phyloP scores from a whole-genome alignment of 2,329 filamentous ascomycete species.

The Plenodomus tracheiphilus region DNA sequence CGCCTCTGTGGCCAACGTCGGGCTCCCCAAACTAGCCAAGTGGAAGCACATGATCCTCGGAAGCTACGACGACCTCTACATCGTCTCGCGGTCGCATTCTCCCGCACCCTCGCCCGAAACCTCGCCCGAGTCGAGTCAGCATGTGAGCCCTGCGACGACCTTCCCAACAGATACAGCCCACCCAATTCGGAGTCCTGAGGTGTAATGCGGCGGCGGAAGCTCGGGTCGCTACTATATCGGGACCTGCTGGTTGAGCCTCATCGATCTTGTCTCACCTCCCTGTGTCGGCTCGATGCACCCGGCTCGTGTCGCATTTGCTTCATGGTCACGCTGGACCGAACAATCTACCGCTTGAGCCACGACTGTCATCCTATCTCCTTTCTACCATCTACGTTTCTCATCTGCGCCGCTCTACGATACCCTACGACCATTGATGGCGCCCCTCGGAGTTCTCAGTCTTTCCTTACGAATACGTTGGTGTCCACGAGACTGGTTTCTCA shows the following conservation, averaged over 20 bases:
- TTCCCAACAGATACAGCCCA: constrained; percentile 35
- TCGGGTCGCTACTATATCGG: constrained; percentile 10
- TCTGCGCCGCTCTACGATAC: background rate
- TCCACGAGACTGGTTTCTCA: too few relatives aligned
- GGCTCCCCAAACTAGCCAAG: constrained; percentile 50
- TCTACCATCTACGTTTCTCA: background rate
- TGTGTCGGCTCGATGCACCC: background rate
- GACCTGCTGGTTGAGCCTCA: constrained; percentile 9
- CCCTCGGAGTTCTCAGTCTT: background rate
- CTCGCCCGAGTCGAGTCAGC: constrained; percentile 37
- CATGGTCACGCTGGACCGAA: constrained; percentile 2
- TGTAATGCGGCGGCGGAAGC: constrained; percentile 8
- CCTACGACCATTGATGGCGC: background rate
- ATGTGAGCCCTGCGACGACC: constrained; percentile 40
- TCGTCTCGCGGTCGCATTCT: constrained; percentile 49
- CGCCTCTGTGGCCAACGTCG: constrained; percentile 52
- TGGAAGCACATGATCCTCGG: constrained; percentile 52
- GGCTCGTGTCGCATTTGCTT: background rate
- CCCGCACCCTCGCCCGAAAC: constrained; percentile 11
- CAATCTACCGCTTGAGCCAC: constrained; percentile 5
- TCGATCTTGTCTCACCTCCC: constrained; percentile 16
- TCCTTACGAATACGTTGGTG: background rate
- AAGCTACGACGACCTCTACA: constrained; percentile 54
- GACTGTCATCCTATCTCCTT: constrained; percentile 1
- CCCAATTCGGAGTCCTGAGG: constrained; percentile 23